phyloP scores from a whole-genome alignment of 371 early-diverging fungal species.

The Rhizopus arrhizus region DNA sequence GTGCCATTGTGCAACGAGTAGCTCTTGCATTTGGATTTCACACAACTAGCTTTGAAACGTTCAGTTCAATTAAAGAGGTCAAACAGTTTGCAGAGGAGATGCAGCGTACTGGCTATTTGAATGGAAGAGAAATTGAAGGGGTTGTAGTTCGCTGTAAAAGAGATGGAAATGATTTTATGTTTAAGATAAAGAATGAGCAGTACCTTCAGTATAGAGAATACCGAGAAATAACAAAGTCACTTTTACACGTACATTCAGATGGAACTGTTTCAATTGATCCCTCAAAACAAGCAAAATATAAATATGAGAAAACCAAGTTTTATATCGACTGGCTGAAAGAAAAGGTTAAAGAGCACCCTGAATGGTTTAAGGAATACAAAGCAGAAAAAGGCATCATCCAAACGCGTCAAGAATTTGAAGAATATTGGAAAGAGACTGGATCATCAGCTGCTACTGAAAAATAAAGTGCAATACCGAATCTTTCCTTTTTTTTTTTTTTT shows the following conservation, averaged over 20 bases:
- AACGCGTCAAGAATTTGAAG: conserved; percentile 73
- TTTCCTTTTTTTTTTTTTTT: neutral
- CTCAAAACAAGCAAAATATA: conserved; percentile 5
- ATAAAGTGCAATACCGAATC: neutral
- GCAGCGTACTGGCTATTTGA: conserved; percentile 60
- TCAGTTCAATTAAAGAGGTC: conserved; percentile 55
- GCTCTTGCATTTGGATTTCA: conserved; percentile 82
- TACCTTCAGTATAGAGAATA: conserved; percentile 94
- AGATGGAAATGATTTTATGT: conserved; percentile 61
- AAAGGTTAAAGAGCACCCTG: conserved; percentile 65
- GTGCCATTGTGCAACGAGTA: conserved; percentile 57
- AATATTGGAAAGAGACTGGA: conserved; percentile 17
- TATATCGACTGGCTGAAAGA: conserved; percentile 80
- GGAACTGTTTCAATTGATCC: conserved; percentile 9
- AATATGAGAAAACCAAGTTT: conserved; percentile 58
- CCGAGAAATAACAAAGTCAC: conserved; percentile 83
- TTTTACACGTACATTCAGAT: conserved; percentile 36
- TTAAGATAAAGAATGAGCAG: conserved; percentile 92
- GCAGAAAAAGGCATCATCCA: conserved; percentile 79
- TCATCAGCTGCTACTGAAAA: neutral
- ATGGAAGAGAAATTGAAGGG: conserved; percentile 80
- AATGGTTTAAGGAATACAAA: conserved; percentile 67
- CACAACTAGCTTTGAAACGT: conserved; percentile 46
- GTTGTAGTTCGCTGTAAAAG: conserved; percentile 86
- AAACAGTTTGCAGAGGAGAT: conserved; percentile 68